Evolutionary conservation across 495 filamentous ascomycete genomes (phyloP).

Genomic region (Penicillium diatomitis): DNA sequence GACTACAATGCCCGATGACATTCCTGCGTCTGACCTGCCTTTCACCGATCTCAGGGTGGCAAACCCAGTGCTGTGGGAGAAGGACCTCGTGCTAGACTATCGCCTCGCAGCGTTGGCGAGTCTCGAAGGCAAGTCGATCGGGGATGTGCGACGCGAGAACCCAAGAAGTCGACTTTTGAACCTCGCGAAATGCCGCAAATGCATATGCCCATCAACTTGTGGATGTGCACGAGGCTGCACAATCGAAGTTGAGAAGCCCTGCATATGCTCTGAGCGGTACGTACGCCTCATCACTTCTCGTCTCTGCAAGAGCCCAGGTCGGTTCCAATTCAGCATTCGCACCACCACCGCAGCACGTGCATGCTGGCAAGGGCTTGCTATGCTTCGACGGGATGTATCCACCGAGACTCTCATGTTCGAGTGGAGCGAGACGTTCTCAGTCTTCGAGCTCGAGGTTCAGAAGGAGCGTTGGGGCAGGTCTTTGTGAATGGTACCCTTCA

Average conservation of each 20-base stretch:
- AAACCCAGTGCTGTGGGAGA: conserved; percentile 11
- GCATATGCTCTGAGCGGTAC: conserved; percentile 29
- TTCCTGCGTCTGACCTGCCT: conserved; percentile 13
- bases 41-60: conserved; percentile 15
- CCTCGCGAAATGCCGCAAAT: conserved; percentile 23
- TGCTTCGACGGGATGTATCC: conserved; percentile 8
- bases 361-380: conserved; percentile 21
- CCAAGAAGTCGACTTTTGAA: conserved; percentile 10
- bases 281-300: conserved; percentile 22
- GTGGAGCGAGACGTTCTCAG: conserved; percentile 11
- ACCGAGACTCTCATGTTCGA: conserved; percentile 12
- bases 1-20: conserved; percentile 4
- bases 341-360: conserved; percentile 17
- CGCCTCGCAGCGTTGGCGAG: conserved; percentile 22
- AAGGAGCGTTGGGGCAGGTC: conserved; percentile 14
- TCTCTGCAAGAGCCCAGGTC: conserved; percentile 7
- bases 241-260: conserved; percentile 14
- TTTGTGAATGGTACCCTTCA: background rate
- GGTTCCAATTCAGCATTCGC: conserved; percentile 13
- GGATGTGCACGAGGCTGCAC: conserved; percentile 28
- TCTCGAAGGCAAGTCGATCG: conserved; percentile 24
- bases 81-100: conserved; percentile 21
- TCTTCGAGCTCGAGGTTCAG: conserved; percentile 20
- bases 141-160: conserved; percentile 25
- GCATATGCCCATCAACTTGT: conserved; percentile 26